Percentiles rank a stretch among this genome's conserved stretches.
These are phyloP conservation scores for Penicillium atrosanguineum DNA, from an alignment of 495 filamentous ascomycete genomes.

Conservation along the genomic window DNA sequence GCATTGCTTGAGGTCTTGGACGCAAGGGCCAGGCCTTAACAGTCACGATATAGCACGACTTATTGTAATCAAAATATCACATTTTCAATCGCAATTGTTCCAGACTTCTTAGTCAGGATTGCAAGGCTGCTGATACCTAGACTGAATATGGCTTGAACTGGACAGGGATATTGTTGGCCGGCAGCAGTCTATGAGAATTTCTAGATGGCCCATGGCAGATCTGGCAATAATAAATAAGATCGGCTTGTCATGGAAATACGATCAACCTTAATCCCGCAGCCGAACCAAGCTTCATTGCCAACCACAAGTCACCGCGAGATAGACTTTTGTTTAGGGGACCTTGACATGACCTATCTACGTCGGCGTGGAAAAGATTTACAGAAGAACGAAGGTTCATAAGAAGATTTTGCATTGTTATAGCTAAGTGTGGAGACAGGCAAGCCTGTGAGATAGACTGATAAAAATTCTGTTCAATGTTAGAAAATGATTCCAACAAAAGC, in stretches of 20 bases:
- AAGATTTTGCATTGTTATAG: constrained; percentile 1
- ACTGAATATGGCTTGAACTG: too few relatives aligned
- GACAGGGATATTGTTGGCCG: too few relatives aligned
- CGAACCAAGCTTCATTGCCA: not conserved
- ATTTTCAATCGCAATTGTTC: constrained; percentile 1
- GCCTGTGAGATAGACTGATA: not conserved
- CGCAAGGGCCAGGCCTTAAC: not conserved
- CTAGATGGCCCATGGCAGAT: not conserved
- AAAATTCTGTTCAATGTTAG: constrained; percentile 28
- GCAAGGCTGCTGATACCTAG: not conserved
- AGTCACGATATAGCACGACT: constrained; percentile 33
- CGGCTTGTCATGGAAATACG: not conserved
- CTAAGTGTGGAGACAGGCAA: not conserved
- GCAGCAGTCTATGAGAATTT: not conserved
- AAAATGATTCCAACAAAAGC: constrained; percentile 17
- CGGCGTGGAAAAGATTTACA: not conserved
- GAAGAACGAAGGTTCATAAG: not conserved
- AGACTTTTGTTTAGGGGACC: not conserved
- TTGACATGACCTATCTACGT: not conserved
- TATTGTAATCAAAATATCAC: constrained; percentile 32
- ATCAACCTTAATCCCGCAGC: not conserved
- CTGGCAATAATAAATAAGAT: not conserved
- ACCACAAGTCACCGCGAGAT: not conserved
- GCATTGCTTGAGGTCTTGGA: constrained; percentile 4
- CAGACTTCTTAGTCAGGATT: not conserved